Percentiles rank a stretch among this genome's conserved stretches.
These are phyloP conservation scores for Mortierella antarctica DNA, from an alignment of 192 early-diverging fungal genomes.

Conservation along the genomic window DNA sequence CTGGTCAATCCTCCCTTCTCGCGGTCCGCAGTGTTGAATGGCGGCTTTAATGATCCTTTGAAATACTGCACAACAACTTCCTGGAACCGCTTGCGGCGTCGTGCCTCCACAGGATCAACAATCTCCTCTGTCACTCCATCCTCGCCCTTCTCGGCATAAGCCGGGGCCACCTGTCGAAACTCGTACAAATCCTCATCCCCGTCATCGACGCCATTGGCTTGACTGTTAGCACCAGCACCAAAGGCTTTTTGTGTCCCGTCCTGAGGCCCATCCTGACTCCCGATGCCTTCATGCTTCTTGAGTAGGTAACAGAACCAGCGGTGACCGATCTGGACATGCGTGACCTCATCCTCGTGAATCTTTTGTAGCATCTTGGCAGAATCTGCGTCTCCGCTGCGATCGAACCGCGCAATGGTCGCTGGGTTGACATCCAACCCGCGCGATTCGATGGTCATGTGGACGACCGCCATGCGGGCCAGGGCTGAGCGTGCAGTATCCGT, in stretches of 20 bases:
- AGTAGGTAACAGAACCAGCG: slow-evolving; percentile 69
- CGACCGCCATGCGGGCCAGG: slow-evolving; percentile 66
- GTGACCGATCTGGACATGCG: slow-evolving; percentile 63
- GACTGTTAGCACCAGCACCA: background rate
- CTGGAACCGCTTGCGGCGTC: slow-evolving; percentile 44
- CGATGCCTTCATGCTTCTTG: slow-evolving; percentile 35
- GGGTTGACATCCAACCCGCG: slow-evolving; percentile 78
- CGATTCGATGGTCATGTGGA: slow-evolving; percentile 78
- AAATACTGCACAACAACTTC: slow-evolving; percentile 58
- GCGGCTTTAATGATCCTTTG: slow-evolving; percentile 69
- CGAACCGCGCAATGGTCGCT: slow-evolving; percentile 68
- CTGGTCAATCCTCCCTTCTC: slow-evolving; percentile 66
- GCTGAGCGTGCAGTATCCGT: slow-evolving; percentile 61
- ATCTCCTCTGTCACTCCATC: slow-evolving; percentile 20
- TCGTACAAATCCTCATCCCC: slow-evolving; percentile 36
- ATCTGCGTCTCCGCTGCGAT: slow-evolving; percentile 61
- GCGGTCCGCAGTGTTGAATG: slow-evolving; percentile 72
- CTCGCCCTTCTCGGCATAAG: slow-evolving; percentile 31
- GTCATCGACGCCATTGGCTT: slow-evolving; percentile 8
- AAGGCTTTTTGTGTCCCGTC: background rate
- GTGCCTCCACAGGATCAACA: slow-evolving; percentile 38
- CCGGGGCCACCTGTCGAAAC: slow-evolving; percentile 38
- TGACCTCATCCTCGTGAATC: slow-evolving; percentile 66
- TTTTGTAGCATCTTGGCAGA: slow-evolving; percentile 63
- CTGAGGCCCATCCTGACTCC: slow-evolving; percentile 2